A percentile compares a stretch with the other conserved stretches of the same genome.
phyloP scores from a whole-genome alignment of 208 protist genomes.

The Leishmania braziliensis region DNA sequence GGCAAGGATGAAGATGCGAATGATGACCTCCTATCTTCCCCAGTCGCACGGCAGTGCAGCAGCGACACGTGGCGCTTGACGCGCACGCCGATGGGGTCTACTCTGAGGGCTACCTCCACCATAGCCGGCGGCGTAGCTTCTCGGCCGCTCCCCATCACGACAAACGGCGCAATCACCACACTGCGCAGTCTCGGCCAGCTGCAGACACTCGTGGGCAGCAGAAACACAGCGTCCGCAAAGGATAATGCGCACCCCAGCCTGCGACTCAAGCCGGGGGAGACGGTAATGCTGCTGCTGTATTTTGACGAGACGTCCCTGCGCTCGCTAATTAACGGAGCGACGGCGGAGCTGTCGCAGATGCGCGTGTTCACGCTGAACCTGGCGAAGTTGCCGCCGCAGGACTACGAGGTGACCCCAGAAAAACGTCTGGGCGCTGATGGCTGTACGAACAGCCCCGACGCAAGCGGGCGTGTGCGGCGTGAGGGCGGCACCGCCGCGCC shows the following conservation, averaged over 20 bases:
- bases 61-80: not conserved
- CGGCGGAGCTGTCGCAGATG: conserved; percentile 49
- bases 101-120: not conserved
- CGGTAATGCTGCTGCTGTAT: conserved; percentile 64
- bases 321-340: conserved; percentile 42
- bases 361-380: conserved; percentile 74
- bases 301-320: conserved; percentile 27
- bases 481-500: not conserved
- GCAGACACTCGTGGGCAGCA: conserved; percentile 30
- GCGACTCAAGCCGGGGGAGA: conserved; percentile 54
- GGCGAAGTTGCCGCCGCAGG: conserved; percentile 47
- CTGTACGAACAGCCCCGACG: not conserved
- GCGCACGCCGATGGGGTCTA: not conserved
- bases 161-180: conserved; percentile 43
- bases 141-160: conserved; percentile 6
- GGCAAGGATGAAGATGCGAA: not conserved
- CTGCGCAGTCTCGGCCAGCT: conserved; percentile 47
- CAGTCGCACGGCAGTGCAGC: not conserved
- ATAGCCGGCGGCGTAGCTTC: not conserved
- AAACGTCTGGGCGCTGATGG: conserved; percentile 1
- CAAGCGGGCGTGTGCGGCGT: not conserved
- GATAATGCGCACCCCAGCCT: conserved; percentile 24
- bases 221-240: conserved; percentile 13
- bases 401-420: conserved; percentile 34
- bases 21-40: not conserved